Percentiles rank a stretch among this genome's conserved stretches.
phyloP scores from a whole-genome alignment of 116 monocot genomes.

The Zostera marina region DNA sequence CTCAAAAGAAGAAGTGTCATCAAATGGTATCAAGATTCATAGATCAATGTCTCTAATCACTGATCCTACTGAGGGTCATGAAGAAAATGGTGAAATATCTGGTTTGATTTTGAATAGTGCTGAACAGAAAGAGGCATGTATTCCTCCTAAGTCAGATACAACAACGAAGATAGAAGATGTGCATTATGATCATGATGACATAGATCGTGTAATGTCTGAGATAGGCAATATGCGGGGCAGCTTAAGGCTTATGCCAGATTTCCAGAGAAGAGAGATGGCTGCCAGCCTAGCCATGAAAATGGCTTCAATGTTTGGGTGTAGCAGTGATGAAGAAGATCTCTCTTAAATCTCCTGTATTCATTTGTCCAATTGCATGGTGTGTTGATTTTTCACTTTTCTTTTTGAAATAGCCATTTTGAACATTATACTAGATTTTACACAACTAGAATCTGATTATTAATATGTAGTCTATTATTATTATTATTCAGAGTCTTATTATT shows the following conservation, averaged over 20 bases:
- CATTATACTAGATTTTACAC: too few species aligned
- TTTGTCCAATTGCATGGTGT: too few species aligned
- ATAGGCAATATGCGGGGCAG: constrained; percentile 65
- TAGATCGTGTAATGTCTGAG: constrained; percentile 73
- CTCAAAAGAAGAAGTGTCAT: constrained; percentile 7
- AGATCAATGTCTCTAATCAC: not conserved
- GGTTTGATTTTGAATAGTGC: not conserved
- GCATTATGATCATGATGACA: constrained; percentile 37
- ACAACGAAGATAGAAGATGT: constrained; percentile 7
- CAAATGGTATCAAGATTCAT: not conserved
- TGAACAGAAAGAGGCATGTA: constrained; percentile 2
- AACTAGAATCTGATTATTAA: too few species aligned
- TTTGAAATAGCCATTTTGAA: too few species aligned
- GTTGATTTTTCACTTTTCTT: too few species aligned
- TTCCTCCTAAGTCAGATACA: not conserved
- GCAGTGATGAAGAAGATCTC: constrained; percentile 46
- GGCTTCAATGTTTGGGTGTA: constrained; percentile 81
- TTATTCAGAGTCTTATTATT: too few species aligned
- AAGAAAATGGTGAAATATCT: not conserved
- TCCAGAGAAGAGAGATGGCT: constrained; percentile 83
- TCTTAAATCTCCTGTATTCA: not conserved
- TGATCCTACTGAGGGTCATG: not conserved
- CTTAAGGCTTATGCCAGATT: constrained; percentile 90
- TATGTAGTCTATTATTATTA: too few species aligned
- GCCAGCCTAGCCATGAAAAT: constrained; percentile 85